Evolutionary conservation across 1,284 basidiomycete genomes (phyloP), one percentile per base, ranked within the genome.

Genomic region (Ustilago cynodontis): DNA sequence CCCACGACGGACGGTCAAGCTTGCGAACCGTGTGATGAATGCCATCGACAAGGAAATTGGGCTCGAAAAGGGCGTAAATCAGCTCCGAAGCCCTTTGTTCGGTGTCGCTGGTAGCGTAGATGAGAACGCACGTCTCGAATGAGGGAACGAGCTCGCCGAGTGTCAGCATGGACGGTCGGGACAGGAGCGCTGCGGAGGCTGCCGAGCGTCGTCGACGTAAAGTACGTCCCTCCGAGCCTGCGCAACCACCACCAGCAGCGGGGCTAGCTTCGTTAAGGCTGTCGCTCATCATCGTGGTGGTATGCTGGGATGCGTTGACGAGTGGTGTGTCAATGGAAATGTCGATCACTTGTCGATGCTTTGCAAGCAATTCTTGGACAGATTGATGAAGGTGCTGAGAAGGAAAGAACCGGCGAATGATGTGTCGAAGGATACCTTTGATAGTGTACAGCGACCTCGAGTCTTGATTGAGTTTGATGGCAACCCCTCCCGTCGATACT

Each of bases 31-130:
- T 57, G 0, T 9, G 6, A 18, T 58, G 49, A 4, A 26, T 20
- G 1, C 62, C 67, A 37, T 74, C 64, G 53, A 79, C 59, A 14
- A 77, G 58, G n/a, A 77, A 77, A 60, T 73, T 71, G 26, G 77
- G 77, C 33, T 79, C 77, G 39, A 79, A 72, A 4, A 79, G 67
- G 24, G 77, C 77, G 31, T 72, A 67, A 4, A 70, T 51, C 37
- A 78, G 37, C 16, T 31, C 28, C 41, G 29, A 29, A 22, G 56
- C 20, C 3, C 7, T 22, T n/a, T 41, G 22, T n/a, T 50, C 35
- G 41, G 22, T 6, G 35, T 60, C 28, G 2, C 31, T 22, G 13
- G 60, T 49, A 7, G 61, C 22, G 52, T 77, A 72, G 31, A 79
- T 49, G 22, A 79, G 60, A 3, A 79, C 77, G 28, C 73, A 69